Conservation (phyloP, 345 rosid genomes). For the Arabidopsis thaliana region TAIR10.1 NC_003071.7:13938501-13939000, state of each 20-base stretch:
- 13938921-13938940: slow-evolving; percentile 1
- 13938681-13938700: slow-evolving; percentile 25
- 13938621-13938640: slow-evolving; percentile 46
- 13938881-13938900: slow-evolving; percentile 37
- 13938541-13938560: slow-evolving; percentile 26
- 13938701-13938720: slow-evolving; percentile 45
- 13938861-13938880: slow-evolving; percentile 25
- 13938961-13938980: neutral
- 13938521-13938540: slow-evolving; percentile 5
- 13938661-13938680: neutral
- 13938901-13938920: slow-evolving; percentile 15
- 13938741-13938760: slow-evolving; percentile 31
- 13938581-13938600: slow-evolving; percentile 27
- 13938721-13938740: slow-evolving; percentile 41
- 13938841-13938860: slow-evolving; percentile 26
- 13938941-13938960: neutral
- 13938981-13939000: neutral
- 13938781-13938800: slow-evolving; percentile 45
- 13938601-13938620: slow-evolving; percentile 18
- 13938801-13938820: slow-evolving; percentile 41
- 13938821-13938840: slow-evolving; percentile 42
- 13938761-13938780: slow-evolving; percentile 15
- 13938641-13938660: slow-evolving; percentile 35
- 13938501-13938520: slow-evolving; percentile 21
- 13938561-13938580: slow-evolving; percentile 1